Percentiles rank a stretch among this genome's conserved stretches.
These are phyloP conservation scores for Conoideocrella luteorostrata DNA, from an alignment of 2,329 filamentous ascomycete species.

Conservation along the genomic window DNA sequence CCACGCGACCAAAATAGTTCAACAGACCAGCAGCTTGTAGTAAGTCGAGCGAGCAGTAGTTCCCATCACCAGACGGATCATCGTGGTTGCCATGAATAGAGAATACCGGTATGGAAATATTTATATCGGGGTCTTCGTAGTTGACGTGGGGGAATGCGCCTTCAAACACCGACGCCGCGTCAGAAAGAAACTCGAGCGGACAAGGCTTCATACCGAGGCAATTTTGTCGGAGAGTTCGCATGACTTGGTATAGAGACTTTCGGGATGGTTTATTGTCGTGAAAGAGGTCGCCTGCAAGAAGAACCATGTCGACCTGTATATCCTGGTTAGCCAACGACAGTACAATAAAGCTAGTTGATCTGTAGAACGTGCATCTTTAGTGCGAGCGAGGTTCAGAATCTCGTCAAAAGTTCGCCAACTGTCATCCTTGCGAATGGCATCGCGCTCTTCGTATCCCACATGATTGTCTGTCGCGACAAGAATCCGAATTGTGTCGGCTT, in stretches of 20 bases:
- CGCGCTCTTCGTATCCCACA: conserved; percentile 92
- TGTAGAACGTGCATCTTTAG: conserved; percentile 57
- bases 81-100: conserved; percentile 99
- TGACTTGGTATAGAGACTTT: conserved; percentile 95
- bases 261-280: conserved; percentile 97
- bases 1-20: conserved; percentile 92
- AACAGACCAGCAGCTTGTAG: conserved; percentile 85
- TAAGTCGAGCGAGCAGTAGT: conserved; percentile 83
- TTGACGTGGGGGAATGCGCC: conserved; percentile 91
- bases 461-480: conserved; percentile 94
- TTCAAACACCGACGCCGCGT: conserved; percentile 85
- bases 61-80: conserved; percentile 92
- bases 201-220: conserved; percentile 94
- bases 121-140: conserved; percentile 96
- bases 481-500: conserved; percentile 84
- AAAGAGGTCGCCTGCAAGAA: conserved; percentile 90
- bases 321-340: neutral
- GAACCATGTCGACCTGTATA: conserved; percentile 79
- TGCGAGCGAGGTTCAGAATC: conserved; percentile 80
- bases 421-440: conserved; percentile 90
- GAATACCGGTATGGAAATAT: conserved; percentile 93
- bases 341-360: neutral
- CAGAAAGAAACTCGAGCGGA: conserved; percentile 88
- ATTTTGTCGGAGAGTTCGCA: conserved; percentile 87
- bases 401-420: conserved; percentile 97